Percentiles rank a stretch among this genome's conserved stretches.
phyloP scores from a whole-genome alignment of 306 rosid genomes.

The Sindora glabra region DNA sequence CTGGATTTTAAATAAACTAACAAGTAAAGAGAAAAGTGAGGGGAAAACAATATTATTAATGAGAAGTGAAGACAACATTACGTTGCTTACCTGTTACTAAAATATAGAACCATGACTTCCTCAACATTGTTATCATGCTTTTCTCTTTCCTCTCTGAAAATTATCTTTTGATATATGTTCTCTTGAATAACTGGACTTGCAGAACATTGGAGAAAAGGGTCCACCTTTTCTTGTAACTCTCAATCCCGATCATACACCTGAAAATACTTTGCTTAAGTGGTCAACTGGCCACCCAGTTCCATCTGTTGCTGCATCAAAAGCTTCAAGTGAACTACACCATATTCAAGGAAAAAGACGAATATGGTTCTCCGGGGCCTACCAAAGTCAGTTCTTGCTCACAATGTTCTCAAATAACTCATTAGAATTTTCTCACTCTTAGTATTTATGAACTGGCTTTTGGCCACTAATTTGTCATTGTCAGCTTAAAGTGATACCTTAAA shows the following conservation, averaged over 20 bases:
- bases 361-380: constrained; percentile 93
- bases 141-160: too few species aligned
- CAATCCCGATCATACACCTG: constrained; percentile 66
- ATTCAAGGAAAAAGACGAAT: constrained; percentile 89
- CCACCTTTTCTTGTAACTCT: constrained; percentile 76
- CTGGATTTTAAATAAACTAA: too few species aligned
- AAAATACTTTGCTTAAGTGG: constrained; percentile 64
- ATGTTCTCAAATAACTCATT: neutral
- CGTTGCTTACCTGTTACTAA: neutral
- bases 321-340: constrained; percentile 45
- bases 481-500: neutral
- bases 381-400: constrained; percentile 38
- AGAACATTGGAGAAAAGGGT: constrained; percentile 63
- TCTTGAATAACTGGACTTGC: constrained; percentile 15
- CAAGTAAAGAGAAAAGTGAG: neutral
- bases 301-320: constrained; percentile 76
- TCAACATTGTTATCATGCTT: too few species aligned
- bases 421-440: neutral
- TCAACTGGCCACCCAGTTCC: constrained; percentile 80
- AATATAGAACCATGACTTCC: neutral
- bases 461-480: neutral
- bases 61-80: neutral
- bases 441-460: neutral
- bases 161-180: neutral
- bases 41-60: neutral